phyloP scores from a whole-genome alignment of 306 rosid genomes.

The Comarum palustre region DNA sequence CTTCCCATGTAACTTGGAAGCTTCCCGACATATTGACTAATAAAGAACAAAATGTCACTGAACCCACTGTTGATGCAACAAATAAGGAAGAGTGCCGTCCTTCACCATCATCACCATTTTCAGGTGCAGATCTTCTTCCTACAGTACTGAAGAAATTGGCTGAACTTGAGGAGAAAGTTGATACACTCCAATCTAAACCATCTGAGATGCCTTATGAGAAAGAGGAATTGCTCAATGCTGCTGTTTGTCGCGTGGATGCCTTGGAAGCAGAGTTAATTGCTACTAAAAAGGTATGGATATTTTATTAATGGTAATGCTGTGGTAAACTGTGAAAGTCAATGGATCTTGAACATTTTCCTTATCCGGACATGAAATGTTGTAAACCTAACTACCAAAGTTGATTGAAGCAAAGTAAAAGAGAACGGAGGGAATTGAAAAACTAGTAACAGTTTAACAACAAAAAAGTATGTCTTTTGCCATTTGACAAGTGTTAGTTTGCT shows the following conservation, averaged over 20 bases:
- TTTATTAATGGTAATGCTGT: neutral
- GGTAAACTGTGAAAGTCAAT: neutral
- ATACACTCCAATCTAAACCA: constrained; percentile 77
- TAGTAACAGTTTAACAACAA: too few species aligned
- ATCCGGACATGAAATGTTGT: neutral
- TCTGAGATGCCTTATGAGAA: constrained; percentile 88
- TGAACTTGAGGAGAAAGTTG: constrained; percentile 87
- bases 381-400: neutral
- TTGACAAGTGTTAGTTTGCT: neutral
- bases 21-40: constrained; percentile 37
- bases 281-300: constrained; percentile 68
- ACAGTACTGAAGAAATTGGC: constrained; percentile 63
- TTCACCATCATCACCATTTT: constrained; percentile 36
- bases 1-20: constrained; percentile 47
- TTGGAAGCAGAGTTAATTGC: constrained; percentile 94
- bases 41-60: constrained; percentile 34
- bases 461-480: neutral
- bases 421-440: neutral
- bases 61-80: constrained; percentile 29
- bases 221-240: constrained; percentile 92
- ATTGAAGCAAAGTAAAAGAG: neutral
- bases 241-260: constrained; percentile 96
- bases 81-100: constrained; percentile 35
- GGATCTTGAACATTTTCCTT: neutral
- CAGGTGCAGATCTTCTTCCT: constrained; percentile 51